Evolutionary conservation across 2,329 filamentous ascomycete species (phyloP).

Genomic region (Didymella glomerata): DNA sequence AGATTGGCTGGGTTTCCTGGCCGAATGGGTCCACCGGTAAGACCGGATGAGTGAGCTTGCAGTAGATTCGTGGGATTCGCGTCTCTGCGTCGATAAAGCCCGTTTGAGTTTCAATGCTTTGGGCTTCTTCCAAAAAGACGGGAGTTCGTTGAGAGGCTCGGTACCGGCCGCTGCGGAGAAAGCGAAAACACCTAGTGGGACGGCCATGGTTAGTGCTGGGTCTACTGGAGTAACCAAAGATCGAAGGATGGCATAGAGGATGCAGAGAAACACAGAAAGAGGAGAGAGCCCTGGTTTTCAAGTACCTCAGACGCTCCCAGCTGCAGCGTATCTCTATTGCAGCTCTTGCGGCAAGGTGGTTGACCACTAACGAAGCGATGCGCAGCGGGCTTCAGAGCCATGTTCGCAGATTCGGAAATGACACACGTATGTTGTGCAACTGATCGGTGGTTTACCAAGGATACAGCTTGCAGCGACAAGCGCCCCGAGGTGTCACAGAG

Average conservation of each 20-base stretch:
- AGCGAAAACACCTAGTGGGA: conserved; percentile 51
- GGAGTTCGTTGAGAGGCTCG: conserved; percentile 43
- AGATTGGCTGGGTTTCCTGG: conserved; percentile 30
- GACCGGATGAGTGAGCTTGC: conserved; percentile 38
- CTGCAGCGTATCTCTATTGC: conserved; percentile 41
- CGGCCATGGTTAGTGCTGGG: conserved; percentile 50
- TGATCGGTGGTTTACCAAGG: conserved; percentile 41
- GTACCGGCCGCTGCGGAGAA: conserved; percentile 48
- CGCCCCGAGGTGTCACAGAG: conserved; percentile 36
- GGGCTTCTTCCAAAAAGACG: conserved; percentile 46
- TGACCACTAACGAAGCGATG: conserved; percentile 36
- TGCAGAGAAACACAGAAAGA: conserved; percentile 36
- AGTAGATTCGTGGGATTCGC: conserved; percentile 42
- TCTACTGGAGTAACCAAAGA: conserved; percentile 9
- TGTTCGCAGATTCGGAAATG: conserved; percentile 41
- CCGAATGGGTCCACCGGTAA: conserved; percentile 35
- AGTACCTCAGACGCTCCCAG: conserved; percentile 38
- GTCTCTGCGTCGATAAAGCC: conserved; percentile 38
- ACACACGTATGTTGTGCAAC: conserved; percentile 49
- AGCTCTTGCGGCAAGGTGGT: conserved; percentile 44
- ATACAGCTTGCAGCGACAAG: conserved; percentile 41
- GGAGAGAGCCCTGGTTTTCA: conserved; percentile 45
- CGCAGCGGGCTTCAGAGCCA: conserved; percentile 39
- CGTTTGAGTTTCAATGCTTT: conserved; percentile 43
- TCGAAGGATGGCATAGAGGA: conserved; percentile 22